phyloP scores from a whole-genome alignment of 1,284 basidiomycete genomes.

The Cutaneotrichosporon sp. region DNA sequence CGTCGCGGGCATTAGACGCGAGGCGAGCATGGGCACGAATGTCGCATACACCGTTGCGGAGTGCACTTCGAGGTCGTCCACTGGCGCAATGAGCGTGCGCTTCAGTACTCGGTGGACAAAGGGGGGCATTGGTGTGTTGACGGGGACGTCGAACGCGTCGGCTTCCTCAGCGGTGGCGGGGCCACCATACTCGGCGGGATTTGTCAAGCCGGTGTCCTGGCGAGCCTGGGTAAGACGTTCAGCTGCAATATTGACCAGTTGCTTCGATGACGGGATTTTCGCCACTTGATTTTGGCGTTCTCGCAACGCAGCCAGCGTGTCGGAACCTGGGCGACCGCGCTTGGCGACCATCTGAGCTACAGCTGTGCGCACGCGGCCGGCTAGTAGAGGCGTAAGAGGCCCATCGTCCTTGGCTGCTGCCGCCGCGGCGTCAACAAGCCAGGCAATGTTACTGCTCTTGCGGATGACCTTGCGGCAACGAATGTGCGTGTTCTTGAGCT shows the following conservation, averaged over 20 bases:
- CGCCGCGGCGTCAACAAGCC: slow-evolving; percentile 1
- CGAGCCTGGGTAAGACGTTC: not conserved
- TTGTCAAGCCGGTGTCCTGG: not conserved
- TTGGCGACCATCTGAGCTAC: slow-evolving; percentile 2
- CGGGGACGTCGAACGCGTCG: not conserved
- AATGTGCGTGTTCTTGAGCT: not conserved
- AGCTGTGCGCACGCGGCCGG: slow-evolving; percentile 2
- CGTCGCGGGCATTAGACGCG: not conserved
- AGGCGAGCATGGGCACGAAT: not conserved
- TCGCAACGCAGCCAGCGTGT: not conserved
- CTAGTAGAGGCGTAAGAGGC: not conserved
- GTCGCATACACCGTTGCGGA: not conserved
- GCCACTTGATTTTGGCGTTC: not conserved
- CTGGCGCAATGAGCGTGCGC: not conserved
- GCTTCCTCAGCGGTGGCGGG: slow-evolving; percentile 1
- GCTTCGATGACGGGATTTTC: not conserved
- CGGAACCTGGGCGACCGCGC: slow-evolving; percentile 1
- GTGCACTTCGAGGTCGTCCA: not conserved
- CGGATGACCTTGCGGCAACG: not conserved
- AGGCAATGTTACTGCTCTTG: not conserved
- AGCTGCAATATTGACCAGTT: not conserved
- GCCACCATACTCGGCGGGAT: not conserved
- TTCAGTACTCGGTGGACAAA: not conserved
- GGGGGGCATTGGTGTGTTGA: not conserved
- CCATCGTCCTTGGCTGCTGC: not conserved